Percentiles rank a stretch among this genome's conserved stretches.
These are phyloP conservation scores for Talaromyces sp. DNA, from an alignment of 2,329 filamentous ascomycete species.

Conservation along the genomic window DNA sequence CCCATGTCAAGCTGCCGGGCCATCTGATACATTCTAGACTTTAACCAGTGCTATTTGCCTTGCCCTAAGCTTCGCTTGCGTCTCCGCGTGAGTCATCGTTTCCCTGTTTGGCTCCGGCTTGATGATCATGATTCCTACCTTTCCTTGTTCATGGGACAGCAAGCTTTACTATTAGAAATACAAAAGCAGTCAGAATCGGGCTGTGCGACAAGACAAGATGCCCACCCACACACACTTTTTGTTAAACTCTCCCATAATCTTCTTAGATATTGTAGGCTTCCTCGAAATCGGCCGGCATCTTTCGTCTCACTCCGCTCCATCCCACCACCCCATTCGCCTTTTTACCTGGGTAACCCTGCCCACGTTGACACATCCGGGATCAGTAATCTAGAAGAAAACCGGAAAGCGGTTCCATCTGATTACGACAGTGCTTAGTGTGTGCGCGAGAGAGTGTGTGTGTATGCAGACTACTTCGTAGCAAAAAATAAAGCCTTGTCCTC, in stretches of 20 bases:
- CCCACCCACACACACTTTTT: conserved; percentile 23
- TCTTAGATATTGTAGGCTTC: conserved; percentile 26
- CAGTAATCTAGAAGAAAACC: conserved; percentile 13
- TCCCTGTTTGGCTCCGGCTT: conserved; percentile 23
- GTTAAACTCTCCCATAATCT: background rate
- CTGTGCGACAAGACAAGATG: conserved; percentile 22
- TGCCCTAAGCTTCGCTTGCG: conserved; percentile 9
- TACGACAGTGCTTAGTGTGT: background rate
- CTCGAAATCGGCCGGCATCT: conserved; percentile 9
- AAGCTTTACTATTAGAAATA: conserved; percentile 9
- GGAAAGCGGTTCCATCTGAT: conserved; percentile 1
- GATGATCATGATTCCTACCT: conserved; percentile 18
- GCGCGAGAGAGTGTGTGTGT: background rate
- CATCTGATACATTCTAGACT: conserved; percentile 23
- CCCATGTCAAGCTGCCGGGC: conserved; percentile 13
- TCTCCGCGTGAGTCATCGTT: conserved; percentile 21
- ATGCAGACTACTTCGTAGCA: background rate
- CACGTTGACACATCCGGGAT: conserved; percentile 12
- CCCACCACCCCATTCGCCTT: background rate
- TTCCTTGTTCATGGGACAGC: conserved; percentile 18
- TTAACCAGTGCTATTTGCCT: background rate
- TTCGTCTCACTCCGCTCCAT: background rate
- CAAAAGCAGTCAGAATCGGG: conserved; percentile 7
- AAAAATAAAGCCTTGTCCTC: conserved; percentile 30
- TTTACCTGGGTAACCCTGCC: conserved; percentile 4